Conservation (phyloP, 192 early-diverging fungal genomes). For the Nowakowskiella sp. region DNA sequence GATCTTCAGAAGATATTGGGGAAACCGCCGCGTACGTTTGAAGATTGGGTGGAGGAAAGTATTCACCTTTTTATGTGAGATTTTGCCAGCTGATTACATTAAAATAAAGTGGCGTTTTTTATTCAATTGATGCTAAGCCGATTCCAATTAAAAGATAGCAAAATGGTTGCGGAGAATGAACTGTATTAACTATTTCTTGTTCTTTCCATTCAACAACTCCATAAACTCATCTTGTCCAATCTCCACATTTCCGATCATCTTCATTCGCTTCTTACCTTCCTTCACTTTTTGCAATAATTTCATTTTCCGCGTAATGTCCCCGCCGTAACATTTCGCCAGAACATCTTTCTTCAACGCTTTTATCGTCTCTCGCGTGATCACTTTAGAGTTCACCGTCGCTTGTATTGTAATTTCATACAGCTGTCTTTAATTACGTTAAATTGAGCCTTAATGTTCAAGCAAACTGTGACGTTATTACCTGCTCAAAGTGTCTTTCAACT, state of each 20-base stretch:
- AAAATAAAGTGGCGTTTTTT: too few relatives aligned
- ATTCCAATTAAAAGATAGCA: slow-evolving; percentile 14
- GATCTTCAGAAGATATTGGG: too few relatives aligned
- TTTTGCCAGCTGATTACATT: too few relatives aligned
- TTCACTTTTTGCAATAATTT: slow-evolving; percentile 93
- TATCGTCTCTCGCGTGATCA: slow-evolving; percentile 82
- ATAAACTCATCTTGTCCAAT: slow-evolving; percentile 4
- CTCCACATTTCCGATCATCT: slow-evolving; percentile 72
- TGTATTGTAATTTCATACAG: slow-evolving; percentile 94
- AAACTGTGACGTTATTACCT: not conserved
- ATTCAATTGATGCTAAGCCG: too few relatives aligned
- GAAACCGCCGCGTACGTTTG: too few relatives aligned
- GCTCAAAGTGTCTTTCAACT: slow-evolving; percentile 74
- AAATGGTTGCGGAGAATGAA: too few relatives aligned
- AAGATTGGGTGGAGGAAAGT: too few relatives aligned
- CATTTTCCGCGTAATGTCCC: slow-evolving; percentile 95
- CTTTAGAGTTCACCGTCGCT: slow-evolving; percentile 69
- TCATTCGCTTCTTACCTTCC: slow-evolving; percentile 94
- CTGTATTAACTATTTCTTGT: too few relatives aligned
- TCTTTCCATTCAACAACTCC: too few relatives aligned
- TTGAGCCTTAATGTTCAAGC: slow-evolving; percentile 9
- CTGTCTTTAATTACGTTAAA: slow-evolving; percentile 47
- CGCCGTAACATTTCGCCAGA: slow-evolving; percentile 94
- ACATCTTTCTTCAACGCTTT: slow-evolving; percentile 88
- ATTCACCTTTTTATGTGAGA: too few relatives aligned